These are phyloP conservation scores for Aspergillus novoparasiticus DNA, from an alignment of 2,329 filamentous ascomycete species.

Conservation along the genomic window DNA sequence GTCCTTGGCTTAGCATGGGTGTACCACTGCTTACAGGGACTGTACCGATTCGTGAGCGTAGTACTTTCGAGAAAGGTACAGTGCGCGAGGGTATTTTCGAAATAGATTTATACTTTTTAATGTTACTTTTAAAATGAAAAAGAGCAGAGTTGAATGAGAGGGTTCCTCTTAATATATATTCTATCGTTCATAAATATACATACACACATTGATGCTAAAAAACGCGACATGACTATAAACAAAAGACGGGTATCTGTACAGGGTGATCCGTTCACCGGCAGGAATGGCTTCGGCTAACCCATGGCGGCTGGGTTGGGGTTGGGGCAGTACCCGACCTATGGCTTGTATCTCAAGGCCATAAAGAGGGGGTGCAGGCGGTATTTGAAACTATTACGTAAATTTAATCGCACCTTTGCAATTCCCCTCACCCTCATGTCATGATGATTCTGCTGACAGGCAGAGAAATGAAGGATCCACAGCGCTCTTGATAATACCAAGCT, in stretches of 20 bases:
- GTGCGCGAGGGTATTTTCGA: no score
- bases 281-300: neutral
- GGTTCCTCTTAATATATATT: neutral
- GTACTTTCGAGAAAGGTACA: neutral
- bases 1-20: neutral
- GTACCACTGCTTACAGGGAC: neutral
- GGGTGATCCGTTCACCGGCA: neutral
- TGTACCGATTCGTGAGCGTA: neutral
- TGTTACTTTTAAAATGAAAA: neutral
- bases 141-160: neutral
- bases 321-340: neutral
- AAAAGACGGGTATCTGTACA: conserved; percentile 4
- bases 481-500: neutral
- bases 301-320: neutral
- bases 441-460: neutral
- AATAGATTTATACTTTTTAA: no score
- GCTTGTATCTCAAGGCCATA: conserved; percentile 1
- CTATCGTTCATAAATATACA: conserved; percentile 7
- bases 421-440: neutral
- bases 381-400: conserved; percentile 1
- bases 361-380: neutral
- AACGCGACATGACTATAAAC: neutral
- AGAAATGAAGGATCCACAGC: neutral
- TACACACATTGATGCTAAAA: conserved; percentile 1
- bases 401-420: neutral